These are phyloP conservation scores for Cicer pinnatifidum DNA, from an alignment of 306 rosid genomes.

Conservation along the genomic window DNA sequence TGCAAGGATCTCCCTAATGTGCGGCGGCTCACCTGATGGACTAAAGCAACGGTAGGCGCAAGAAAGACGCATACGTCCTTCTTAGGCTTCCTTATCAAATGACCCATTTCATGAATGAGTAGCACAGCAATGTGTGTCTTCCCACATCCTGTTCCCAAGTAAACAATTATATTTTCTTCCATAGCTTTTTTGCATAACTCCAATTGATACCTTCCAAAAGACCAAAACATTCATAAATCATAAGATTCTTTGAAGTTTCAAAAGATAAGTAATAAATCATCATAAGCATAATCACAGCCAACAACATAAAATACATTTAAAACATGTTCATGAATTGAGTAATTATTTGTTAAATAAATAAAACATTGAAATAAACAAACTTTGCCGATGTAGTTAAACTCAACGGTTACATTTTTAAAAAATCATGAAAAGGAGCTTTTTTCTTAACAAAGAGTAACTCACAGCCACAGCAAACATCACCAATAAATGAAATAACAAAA, in stretches of 20 bases:
- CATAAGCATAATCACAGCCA: constrained; percentile 29
- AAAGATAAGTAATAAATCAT: neutral
- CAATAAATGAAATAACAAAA: constrained; percentile 12
- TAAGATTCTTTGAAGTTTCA: constrained; percentile 22
- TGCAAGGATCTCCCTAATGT: constrained; percentile 37
- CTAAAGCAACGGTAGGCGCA: constrained; percentile 93
- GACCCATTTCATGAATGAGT: constrained; percentile 73
- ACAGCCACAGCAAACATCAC: neutral
- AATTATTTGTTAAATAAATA: constrained; percentile 19
- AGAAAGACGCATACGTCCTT: constrained; percentile 77
- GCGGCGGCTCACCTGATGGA: constrained; percentile 69
- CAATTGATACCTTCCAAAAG: constrained; percentile 71
- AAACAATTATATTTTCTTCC: constrained; percentile 89
- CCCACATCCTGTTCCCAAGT: constrained; percentile 92
- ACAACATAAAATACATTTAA: neutral
- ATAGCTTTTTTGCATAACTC: constrained; percentile 80
- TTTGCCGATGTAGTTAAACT: neutral
- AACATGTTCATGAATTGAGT: neutral
- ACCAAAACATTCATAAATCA: constrained; percentile 44
- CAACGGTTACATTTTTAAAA: neutral
- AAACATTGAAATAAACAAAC: neutral
- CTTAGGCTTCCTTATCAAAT: constrained; percentile 74
- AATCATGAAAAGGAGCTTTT: neutral
- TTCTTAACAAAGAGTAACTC: neutral
- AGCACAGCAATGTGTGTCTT: constrained; percentile 93